These are phyloP conservation scores for Xylariaceae sp. DNA, from an alignment of 2,329 filamentous ascomycete species.

Conservation along the genomic window DNA sequence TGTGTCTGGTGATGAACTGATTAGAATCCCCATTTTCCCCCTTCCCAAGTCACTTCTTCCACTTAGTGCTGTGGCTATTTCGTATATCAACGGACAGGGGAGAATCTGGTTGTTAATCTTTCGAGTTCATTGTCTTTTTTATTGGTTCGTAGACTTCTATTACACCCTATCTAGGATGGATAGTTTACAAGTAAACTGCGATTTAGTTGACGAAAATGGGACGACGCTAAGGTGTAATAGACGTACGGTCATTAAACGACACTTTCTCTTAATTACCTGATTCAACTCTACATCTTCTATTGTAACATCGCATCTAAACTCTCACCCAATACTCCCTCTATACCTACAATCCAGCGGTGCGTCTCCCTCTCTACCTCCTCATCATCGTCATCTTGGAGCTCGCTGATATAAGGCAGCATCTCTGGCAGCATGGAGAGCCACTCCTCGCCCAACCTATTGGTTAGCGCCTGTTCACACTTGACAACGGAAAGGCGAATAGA, in stretches of 20 bases:
- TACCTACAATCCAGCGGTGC: conserved; percentile 84
- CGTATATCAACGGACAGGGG: neutral
- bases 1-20: neutral
- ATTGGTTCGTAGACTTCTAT: too few relatives aligned
- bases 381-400: conserved; percentile 95
- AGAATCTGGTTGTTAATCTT: neutral
- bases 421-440: conserved; percentile 91
- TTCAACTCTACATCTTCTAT: conserved; percentile 46
- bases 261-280: neutral
- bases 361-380: conserved; percentile 90
- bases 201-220: too few relatives aligned
- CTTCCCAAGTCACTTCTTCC: neutral
- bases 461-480: conserved; percentile 77
- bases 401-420: conserved; percentile 95
- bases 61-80: neutral
- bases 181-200: too few relatives aligned
- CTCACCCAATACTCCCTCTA: conserved; percentile 88
- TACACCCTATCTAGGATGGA: too few relatives aligned
- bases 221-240: neutral
- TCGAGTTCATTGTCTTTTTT: too few relatives aligned
- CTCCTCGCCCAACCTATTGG: conserved; percentile 82
- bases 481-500: conserved; percentile 80
- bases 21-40: neutral
- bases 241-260: neutral
- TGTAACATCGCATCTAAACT: conserved; percentile 90